Evolutionary conservation across 2,329 filamentous ascomycete species (phyloP).

Genomic region (Didymellaceae sp.): DNA sequence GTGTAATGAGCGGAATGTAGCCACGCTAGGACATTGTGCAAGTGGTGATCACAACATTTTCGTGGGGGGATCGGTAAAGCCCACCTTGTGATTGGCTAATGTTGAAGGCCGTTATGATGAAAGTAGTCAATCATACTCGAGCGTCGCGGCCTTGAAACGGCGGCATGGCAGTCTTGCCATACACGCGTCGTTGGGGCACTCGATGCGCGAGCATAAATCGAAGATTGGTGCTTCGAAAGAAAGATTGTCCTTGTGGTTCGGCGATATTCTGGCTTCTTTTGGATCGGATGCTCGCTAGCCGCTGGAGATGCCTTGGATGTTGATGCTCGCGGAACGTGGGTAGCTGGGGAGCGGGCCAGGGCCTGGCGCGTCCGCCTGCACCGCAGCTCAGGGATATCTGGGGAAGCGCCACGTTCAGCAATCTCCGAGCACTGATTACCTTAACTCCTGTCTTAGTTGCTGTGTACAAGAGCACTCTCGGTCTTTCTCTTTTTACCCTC

Average conservation of each 20-base stretch:
- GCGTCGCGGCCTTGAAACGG: background rate
- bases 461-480: constrained; percentile 1
- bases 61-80: background rate
- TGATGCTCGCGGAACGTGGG: background rate
- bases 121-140: background rate
- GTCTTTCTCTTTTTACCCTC: background rate
- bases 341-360: background rate
- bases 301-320: background rate
- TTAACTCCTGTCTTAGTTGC: background rate
- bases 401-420: background rate
- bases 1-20: background rate
- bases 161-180: constrained; percentile 9
- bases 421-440: constrained; percentile 1
- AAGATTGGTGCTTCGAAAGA: background rate
- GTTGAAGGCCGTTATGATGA: constrained; percentile 1
- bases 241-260: background rate
- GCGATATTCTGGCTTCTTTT: background rate
- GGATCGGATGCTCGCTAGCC: background rate
- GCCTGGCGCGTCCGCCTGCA: background rate
- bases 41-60: background rate
- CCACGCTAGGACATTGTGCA: background rate
- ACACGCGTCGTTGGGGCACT: constrained; percentile 2
- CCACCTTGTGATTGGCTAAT: background rate
- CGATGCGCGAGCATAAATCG: constrained; percentile 2
- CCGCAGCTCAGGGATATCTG: constrained; percentile 6